Evolutionary conservation across 805 yeast genomes (phyloP), one percentile per base, ranked within the genome.

Genomic region (Aciculoconidium aculeatum): DNA sequence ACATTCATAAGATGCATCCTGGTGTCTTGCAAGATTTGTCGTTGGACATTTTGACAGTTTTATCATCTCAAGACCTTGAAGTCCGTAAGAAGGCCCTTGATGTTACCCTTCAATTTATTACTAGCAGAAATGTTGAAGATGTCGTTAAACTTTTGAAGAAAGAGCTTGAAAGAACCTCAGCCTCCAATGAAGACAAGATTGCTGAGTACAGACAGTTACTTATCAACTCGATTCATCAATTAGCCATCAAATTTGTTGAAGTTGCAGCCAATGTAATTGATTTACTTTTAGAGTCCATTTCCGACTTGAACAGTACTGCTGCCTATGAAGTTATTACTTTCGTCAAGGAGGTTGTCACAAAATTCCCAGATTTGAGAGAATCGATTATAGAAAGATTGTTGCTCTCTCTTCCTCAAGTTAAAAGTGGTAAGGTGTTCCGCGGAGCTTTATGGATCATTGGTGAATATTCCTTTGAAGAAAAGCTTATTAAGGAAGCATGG

Each of bases 391-490:
- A 56, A 25, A 77, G 80, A 43, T 72, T 92, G 37, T 58, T 86
- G 24, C 45, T 46, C 6, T 64, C 85, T 9, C 66, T 92, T 49
- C 75, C 75, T 15, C 64, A 65, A 14, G 78, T 85, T 28, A 83
- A 77, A 51, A 79, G 92, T 36, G 94, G 95, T 8, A 87, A 87
- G 47, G 95, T 92, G 7, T 82, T 77, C 62, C 78, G 97, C 42
- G 94, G 95, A 17, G 86, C 94, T 1, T 66, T 94, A 36, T 92
- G 99, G 99, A 79, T 92, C 28, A 61, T 92, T 45, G 98, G 99
- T 57, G 98, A 94, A 59, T 92, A 87, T 56, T 67, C 88, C 21
- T 48, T 71, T 25, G 80, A 78, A 30, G 86, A 79, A 40, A 56
- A 67, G 15, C 81, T 81, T 30, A 77, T 92, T 38, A 82, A 81